Evolutionary conservation across 176 grass and related monocot genomes (phyloP), one percentile per base, ranked within the genome.

Genomic region (Cenchrus fungigraminus): DNA sequence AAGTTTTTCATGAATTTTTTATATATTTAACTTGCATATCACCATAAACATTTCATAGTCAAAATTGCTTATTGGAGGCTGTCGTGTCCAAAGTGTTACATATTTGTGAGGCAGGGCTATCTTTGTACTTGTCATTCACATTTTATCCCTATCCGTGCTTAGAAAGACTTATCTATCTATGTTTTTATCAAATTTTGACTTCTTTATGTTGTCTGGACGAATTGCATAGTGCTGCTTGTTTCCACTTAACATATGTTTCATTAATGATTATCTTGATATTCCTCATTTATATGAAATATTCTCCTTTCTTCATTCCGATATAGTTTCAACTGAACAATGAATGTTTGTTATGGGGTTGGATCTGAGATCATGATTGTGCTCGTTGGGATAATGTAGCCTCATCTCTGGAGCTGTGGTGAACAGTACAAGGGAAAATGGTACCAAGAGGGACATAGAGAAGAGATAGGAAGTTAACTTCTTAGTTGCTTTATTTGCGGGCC

Each of bases 41-140:
- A 61, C 22, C 55, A 9, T 69, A 70, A 70, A 46, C 16, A 45
- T 1, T 70, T 40, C 37, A 60, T 9, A 25, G 59, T 9, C 16
- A 58, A 77, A 60, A n/a, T 15, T 25, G 4, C 10, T 22, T 77
- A 44, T 13, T 9, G 5, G 74, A 78, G 56, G 28, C 20, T 46
- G 45, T 46, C 11, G 25, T 55, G 32, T 76, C 31, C 15, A 42
- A 76, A 57, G 32, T 17, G 20, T 43, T 40, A 59, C 43, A 59
- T 54, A 37, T 25, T 70, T 3, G 1, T n/a, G 17, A 70, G n/a
- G 16, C 37, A 11, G 16, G 40, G 65, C 4, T 19, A 9, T 31
- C 68, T 68, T 88, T 46, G 29, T 79, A 84, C 55, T 79, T 67
- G 4, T 16, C 3, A 77, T 78, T 87, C 75, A 8, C 9, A 56